Conservation (phyloP, 73 alveolate genomes). For the Paramecium biaurelia region DNA sequence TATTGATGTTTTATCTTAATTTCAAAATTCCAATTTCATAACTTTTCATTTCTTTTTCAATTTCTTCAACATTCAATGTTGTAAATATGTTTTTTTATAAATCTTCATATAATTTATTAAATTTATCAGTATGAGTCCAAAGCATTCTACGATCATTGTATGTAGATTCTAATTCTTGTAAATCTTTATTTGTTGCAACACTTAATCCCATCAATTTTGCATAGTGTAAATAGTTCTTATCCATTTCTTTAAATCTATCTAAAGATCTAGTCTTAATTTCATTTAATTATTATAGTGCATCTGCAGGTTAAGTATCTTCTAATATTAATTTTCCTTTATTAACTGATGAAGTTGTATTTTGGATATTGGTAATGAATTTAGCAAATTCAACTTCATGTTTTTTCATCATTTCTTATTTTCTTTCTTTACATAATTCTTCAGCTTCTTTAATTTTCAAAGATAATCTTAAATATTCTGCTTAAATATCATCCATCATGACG, state of each 20-base stretch:
- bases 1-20: slow-evolving; percentile 56
- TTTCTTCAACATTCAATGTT: slow-evolving; percentile 52
- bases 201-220: slow-evolving; percentile 50
- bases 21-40: slow-evolving; percentile 55
- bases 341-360: slow-evolving; percentile 21
- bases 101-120: slow-evolving; percentile 36
- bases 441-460: slow-evolving; percentile 45
- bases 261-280: slow-evolving; percentile 40
- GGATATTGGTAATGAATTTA: slow-evolving; percentile 27
- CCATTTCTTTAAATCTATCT: slow-evolving; percentile 48
- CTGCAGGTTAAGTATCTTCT: slow-evolving; percentile 56
- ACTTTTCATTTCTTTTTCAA: slow-evolving; percentile 64
- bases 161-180: slow-evolving; percentile 56
- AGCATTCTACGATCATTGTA: slow-evolving; percentile 58
- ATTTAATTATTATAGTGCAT: slow-evolving; percentile 41
- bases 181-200: slow-evolving; percentile 49
- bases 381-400: slow-evolving; percentile 47
- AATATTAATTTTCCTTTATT: slow-evolving; percentile 48
- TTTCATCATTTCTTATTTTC: slow-evolving; percentile 52
- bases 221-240: slow-evolving; percentile 40
- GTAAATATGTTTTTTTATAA: slow-evolving; percentile 51
- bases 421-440: slow-evolving; percentile 51
- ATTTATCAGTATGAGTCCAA: slow-evolving; percentile 64
- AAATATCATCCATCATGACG: slow-evolving; percentile 45
- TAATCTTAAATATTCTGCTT: slow-evolving; percentile 44